These are phyloP conservation scores for Trichoderma asperelloides DNA, from an alignment of 495 filamentous ascomycete species.

Conservation along the genomic window DNA sequence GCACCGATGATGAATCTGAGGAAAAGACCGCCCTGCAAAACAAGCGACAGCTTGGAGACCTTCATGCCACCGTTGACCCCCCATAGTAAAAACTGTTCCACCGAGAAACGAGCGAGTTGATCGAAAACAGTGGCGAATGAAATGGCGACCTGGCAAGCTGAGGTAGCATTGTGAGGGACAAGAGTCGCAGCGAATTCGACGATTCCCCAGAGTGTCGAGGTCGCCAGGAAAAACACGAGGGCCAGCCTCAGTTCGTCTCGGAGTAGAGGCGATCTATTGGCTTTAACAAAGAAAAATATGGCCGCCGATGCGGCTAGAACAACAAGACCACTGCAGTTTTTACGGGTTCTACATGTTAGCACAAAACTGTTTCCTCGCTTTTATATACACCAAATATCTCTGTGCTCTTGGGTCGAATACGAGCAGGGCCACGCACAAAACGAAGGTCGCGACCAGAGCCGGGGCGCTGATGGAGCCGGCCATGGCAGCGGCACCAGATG, in stretches of 20 bases:
- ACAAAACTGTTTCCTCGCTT: neutral
- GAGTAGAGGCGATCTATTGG: slow-evolving; percentile 39
- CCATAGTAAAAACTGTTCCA: slow-evolving; percentile 47
- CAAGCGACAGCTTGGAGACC: slow-evolving; percentile 18
- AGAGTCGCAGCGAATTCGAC: slow-evolving; percentile 39
- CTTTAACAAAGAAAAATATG: slow-evolving; percentile 41
- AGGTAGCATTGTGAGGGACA: slow-evolving; percentile 31
- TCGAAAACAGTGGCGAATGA: slow-evolving; percentile 44
- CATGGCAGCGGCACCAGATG: slow-evolving; percentile 28
- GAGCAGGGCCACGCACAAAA: slow-evolving; percentile 34
- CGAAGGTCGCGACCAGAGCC: slow-evolving; percentile 45
- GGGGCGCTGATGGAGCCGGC: slow-evolving; percentile 36
- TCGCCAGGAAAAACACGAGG: slow-evolving; percentile 45
- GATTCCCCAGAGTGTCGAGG: slow-evolving; percentile 42
- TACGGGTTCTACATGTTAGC: slow-evolving; percentile 10
- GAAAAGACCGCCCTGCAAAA: slow-evolving; percentile 35
- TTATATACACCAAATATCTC: too few relatives aligned
- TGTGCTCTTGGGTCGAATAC: neutral
- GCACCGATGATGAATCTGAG: slow-evolving; percentile 38
- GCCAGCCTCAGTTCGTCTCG: slow-evolving; percentile 55
- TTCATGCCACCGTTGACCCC: slow-evolving; percentile 28
- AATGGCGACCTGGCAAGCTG: slow-evolving; percentile 38
- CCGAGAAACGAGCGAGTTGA: slow-evolving; percentile 38
- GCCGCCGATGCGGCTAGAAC: slow-evolving; percentile 43
- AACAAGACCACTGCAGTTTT: slow-evolving; percentile 35